These are phyloP conservation scores for Moesziomyces globuligerus DNA, from an alignment of 1,284 basidiomycete species.

Conservation along the genomic window DNA sequence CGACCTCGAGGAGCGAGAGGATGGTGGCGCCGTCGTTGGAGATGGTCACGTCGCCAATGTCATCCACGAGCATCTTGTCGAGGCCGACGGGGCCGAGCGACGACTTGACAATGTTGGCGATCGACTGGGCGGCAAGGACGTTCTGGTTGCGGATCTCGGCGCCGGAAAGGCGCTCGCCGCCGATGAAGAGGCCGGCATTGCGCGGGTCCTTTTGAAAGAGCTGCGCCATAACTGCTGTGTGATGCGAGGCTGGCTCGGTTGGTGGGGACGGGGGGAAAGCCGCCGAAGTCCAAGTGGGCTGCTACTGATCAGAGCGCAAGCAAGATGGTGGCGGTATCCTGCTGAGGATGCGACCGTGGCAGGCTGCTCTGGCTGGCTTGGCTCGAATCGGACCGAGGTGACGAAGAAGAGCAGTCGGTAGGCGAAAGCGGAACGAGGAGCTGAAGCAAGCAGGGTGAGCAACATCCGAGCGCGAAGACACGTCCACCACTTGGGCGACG, in stretches of 20 bases:
- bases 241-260: neutral
- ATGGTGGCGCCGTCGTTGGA: conserved; percentile 99
- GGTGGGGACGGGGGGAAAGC: conserved; percentile 1
- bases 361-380: too few relatives aligned
- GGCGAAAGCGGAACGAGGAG: too few relatives aligned
- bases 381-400: too few relatives aligned
- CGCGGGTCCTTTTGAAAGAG: conserved; percentile 66
- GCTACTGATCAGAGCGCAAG: neutral
- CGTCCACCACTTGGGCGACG: too few relatives aligned
- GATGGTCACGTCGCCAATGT: conserved; percentile 99
- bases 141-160: conserved; percentile 93
- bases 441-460: too few relatives aligned
- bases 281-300: too few relatives aligned
- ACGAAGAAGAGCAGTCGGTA: too few relatives aligned
- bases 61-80: conserved; percentile 86
- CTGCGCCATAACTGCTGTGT: conserved; percentile 57
- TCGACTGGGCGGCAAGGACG: conserved; percentile 93
- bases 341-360: too few relatives aligned
- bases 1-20: conserved; percentile 85
- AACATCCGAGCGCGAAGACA: too few relatives aligned
- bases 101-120: conserved; percentile 97
- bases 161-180: conserved; percentile 90
- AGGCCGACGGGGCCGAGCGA: conserved; percentile 87
- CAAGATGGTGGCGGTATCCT: too few relatives aligned
- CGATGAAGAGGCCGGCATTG: conserved; percentile 75